phyloP scores from a whole-genome alignment of 257 asterid species.

The Solanum commersonii region DNA sequence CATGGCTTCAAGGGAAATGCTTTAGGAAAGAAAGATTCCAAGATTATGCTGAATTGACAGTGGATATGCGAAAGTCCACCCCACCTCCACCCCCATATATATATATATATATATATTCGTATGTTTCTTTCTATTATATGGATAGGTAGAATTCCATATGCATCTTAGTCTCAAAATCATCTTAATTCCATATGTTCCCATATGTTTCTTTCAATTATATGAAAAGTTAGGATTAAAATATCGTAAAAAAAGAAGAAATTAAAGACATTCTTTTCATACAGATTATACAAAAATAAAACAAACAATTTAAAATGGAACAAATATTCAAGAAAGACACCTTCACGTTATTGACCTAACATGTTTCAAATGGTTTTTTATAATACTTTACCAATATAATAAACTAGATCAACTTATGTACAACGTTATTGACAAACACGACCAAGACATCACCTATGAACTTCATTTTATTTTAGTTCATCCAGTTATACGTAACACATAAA shows the following conservation, averaged over 20 bases:
- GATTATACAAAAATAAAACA: too few relatives aligned
- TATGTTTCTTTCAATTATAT: too few relatives aligned
- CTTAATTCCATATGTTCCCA: too few relatives aligned
- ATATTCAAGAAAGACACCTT: neutral
- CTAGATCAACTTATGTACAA: neutral
- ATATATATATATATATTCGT: too few relatives aligned
- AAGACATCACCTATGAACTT: neutral
- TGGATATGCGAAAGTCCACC: neutral
- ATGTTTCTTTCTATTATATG: too few relatives aligned
- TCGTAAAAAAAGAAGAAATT: too few relatives aligned
- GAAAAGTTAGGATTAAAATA: too few relatives aligned
- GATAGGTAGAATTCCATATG: too few relatives aligned
- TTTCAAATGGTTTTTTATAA: neutral
- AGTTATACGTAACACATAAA: neutral
- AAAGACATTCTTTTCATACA: too few relatives aligned
- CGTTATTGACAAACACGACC: neutral
- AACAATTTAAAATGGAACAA: too few relatives aligned
- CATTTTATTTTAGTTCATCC: neutral
- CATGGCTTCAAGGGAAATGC: neutral
- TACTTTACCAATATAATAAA: neutral
- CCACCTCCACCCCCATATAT: too few relatives aligned
- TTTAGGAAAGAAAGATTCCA: neutral
- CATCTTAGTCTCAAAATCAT: too few relatives aligned
- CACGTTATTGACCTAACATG: neutral
- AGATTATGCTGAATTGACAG: neutral